phyloP scores from a whole-genome alignment of 2,329 filamentous ascomycete genomes.

The Hysterium pulicare region DNA sequence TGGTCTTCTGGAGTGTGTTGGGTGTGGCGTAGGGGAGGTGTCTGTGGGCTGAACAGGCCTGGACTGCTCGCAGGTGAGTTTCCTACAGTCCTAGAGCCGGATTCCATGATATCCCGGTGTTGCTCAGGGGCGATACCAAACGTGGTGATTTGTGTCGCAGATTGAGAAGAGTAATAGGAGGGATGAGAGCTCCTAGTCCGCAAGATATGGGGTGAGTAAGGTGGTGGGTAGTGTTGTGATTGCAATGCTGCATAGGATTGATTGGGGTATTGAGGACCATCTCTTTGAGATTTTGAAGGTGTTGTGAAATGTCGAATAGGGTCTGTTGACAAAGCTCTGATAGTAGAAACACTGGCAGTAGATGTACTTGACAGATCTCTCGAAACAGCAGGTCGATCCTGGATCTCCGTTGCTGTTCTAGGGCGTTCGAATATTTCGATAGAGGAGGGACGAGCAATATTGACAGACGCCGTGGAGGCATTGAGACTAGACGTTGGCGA shows the following conservation, averaged over 20 bases:
- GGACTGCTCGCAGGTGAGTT: slow-evolving; percentile 48
- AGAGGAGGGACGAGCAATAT: slow-evolving; percentile 8
- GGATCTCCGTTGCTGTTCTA: slow-evolving; percentile 10
- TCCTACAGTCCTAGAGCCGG: slow-evolving; percentile 41
- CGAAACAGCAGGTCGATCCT: slow-evolving; percentile 37
- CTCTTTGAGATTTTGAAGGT: slow-evolving; percentile 18
- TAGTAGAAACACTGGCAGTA: slow-evolving; percentile 40
- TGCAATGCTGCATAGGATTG: slow-evolving; percentile 50
- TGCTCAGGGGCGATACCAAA: slow-evolving; percentile 35
- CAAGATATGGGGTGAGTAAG: slow-evolving; percentile 35
- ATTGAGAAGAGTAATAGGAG: slow-evolving; percentile 36
- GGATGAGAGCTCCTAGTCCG: slow-evolving; percentile 44
- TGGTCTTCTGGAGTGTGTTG: slow-evolving; percentile 29
- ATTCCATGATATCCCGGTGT: slow-evolving; percentile 33
- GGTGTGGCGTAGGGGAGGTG: slow-evolving; percentile 27
- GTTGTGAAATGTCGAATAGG: slow-evolving; percentile 16
- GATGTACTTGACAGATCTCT: slow-evolving; percentile 42
- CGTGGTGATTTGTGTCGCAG: slow-evolving; percentile 40
- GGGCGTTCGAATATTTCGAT: slow-evolving; percentile 10
- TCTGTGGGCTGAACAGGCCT: slow-evolving; percentile 44
- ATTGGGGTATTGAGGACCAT: slow-evolving; percentile 45
- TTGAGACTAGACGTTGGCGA: slow-evolving; percentile 31
- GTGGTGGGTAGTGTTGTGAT: slow-evolving; percentile 42
- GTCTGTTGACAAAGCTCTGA: slow-evolving; percentile 34
- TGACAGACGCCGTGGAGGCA: slow-evolving; percentile 22